Percentiles rank a stretch among this genome's conserved stretches.
These are phyloP conservation scores for Amaranthus tricolor DNA, from an alignment of 179 eudicot species.

Conservation along the genomic window DNA sequence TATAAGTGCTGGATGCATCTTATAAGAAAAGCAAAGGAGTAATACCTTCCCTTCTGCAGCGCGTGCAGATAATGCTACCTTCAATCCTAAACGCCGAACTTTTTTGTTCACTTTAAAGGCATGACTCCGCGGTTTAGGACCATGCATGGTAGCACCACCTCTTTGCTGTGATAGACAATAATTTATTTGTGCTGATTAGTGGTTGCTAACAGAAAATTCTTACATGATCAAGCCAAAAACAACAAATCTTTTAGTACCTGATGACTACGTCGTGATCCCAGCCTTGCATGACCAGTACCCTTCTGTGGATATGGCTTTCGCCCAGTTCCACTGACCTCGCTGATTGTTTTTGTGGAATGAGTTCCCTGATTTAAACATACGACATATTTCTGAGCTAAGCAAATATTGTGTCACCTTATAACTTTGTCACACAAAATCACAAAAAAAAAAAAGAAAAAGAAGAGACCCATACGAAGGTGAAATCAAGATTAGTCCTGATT, in stretches of 20 bases:
- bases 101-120: slow-evolving; percentile 86
- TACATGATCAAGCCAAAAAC: neutral
- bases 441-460: neutral
- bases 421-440: neutral
- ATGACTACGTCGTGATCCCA: slow-evolving; percentile 77
- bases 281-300: slow-evolving; percentile 92
- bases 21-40: slow-evolving; percentile 23
- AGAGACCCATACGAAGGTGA: neutral
- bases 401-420: neutral
- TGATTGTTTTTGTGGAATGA: slow-evolving; percentile 94
- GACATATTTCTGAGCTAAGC: neutral
- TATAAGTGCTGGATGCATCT: neutral
- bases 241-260: slow-evolving; percentile 47
- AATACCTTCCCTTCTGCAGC: slow-evolving; percentile 98
- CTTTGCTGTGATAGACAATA: slow-evolving; percentile 54
- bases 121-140: slow-evolving; percentile 98
- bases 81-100: slow-evolving; percentile 88
- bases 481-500: neutral
- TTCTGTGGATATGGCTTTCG: slow-evolving; percentile 86
- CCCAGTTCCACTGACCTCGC: slow-evolving; percentile 99
- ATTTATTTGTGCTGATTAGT: neutral
- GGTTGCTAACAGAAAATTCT: slow-evolving; percentile 6
- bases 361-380: slow-evolving; percentile 63
- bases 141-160: slow-evolving; percentile 84
- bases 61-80: slow-evolving; percentile 91